Conservation (phyloP, 306 rosid species). For the Vigna nakashimae region DNA sequence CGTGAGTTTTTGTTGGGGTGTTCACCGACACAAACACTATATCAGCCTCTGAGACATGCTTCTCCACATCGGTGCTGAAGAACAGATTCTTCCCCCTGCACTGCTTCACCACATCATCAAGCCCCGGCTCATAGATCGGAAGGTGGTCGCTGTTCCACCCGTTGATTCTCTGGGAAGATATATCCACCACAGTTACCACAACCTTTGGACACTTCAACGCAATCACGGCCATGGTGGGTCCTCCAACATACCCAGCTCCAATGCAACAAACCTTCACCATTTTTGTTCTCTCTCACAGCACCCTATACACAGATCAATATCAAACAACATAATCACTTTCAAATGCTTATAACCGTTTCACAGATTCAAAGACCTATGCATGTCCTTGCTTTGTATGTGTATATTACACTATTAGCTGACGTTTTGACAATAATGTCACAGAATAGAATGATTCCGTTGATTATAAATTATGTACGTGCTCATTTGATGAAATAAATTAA, state of each 20-base stretch:
- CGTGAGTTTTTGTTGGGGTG: constrained; percentile 88
- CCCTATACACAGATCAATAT: constrained; percentile 37
- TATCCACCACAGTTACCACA: constrained; percentile 64
- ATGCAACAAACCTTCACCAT: constrained; percentile 95
- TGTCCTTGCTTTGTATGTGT: background rate
- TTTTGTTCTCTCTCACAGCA: constrained; percentile 42
- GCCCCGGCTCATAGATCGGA: constrained; percentile 72
- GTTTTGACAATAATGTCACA: background rate
- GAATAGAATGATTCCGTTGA: background rate
- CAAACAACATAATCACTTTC: background rate
- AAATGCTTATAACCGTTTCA: too few species aligned
- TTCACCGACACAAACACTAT: constrained; percentile 85
- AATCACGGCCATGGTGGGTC: constrained; percentile 94
- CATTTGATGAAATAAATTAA: background rate
- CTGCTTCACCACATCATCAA: constrained; percentile 62
- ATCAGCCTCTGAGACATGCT: constrained; percentile 73
- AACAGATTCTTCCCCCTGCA: constrained; percentile 65
- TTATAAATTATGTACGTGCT: background rate
- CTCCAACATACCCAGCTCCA: constrained; percentile 94
- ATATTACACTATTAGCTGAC: background rate
- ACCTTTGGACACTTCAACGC: constrained; percentile 59
- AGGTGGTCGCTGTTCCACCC: constrained; percentile 74
- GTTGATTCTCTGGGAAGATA: constrained; percentile 46
- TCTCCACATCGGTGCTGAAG: constrained; percentile 73
- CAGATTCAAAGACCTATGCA: too few species aligned